Conservation (phyloP, 2,329 filamentous ascomycete genomes). For the Arthroderma sp. region DNA sequence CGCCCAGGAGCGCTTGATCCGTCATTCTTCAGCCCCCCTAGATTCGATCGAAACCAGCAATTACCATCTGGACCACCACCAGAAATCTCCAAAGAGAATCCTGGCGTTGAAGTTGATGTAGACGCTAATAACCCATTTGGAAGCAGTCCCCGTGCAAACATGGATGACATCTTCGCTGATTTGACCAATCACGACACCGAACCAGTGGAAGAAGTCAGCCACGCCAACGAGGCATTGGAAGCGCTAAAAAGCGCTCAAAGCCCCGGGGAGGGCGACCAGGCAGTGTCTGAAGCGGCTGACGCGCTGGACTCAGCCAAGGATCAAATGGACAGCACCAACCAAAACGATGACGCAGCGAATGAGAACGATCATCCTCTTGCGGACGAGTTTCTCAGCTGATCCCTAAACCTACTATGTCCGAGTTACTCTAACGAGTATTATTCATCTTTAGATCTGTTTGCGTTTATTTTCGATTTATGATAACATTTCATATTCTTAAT, state of each 20-base stretch:
- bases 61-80: conserved; percentile 11
- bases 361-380: conserved; percentile 11
- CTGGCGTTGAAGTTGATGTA: conserved; percentile 19
- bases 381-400: conserved; percentile 16
- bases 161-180: conserved; percentile 35
- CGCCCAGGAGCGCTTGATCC: conserved; percentile 23
- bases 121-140: conserved; percentile 22
- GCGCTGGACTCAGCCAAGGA: conserved; percentile 12
- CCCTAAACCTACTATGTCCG: background rate
- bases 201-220: conserved; percentile 27
- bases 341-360: conserved; percentile 15
- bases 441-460: too few species aligned
- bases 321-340: conserved; percentile 14
- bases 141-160: conserved; percentile 26
- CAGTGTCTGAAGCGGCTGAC: conserved; percentile 11
- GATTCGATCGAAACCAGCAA: conserved; percentile 23
- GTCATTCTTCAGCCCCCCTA: conserved; percentile 30
- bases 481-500: too few species aligned
- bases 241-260: conserved; percentile 27
- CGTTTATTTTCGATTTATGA: too few species aligned
- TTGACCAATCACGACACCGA: conserved; percentile 33
- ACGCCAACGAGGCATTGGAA: conserved; percentile 35
- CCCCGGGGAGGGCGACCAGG: conserved; percentile 20
- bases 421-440: too few species aligned
- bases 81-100: conserved; percentile 16